Evolutionary conservation across 1,139 yeast genomes (phyloP).

Genomic region (Debaryomyces robertsiae): DNA sequence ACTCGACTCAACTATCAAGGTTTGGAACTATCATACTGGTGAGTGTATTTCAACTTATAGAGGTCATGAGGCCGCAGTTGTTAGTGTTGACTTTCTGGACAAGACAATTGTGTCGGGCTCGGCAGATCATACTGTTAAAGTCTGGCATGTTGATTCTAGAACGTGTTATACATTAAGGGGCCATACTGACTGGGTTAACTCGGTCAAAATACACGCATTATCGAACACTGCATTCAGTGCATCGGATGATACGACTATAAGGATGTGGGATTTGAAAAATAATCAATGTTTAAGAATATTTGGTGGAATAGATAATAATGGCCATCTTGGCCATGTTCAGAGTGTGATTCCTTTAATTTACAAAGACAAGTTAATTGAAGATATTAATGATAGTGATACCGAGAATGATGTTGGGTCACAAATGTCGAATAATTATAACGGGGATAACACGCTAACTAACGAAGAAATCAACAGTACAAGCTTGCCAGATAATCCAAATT

Average conservation of each 20-base stretch:
- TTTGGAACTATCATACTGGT: constrained; percentile 95
- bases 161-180: constrained; percentile 93
- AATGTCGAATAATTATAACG: constrained; percentile 2
- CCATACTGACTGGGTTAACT: constrained; percentile 88
- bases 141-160: constrained; percentile 94
- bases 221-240: constrained; percentile 83
- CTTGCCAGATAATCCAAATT: constrained; percentile 32
- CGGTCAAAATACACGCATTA: constrained; percentile 81
- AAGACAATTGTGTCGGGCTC: constrained; percentile 90
- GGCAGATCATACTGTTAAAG: constrained; percentile 87
- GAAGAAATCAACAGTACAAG: constrained; percentile 27
- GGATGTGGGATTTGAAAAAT: constrained; percentile 91
- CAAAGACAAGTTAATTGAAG: constrained; percentile 51
- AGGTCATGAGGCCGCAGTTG: constrained; percentile 76
- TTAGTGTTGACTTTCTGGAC: constrained; percentile 75
- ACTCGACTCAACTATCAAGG: constrained; percentile 85
- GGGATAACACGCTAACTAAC: constrained; percentile 9
- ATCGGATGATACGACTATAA: constrained; percentile 86
- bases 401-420: constrained; percentile 3
- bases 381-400: constrained; percentile 32
- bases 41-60: constrained; percentile 90
- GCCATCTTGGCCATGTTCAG: constrained; percentile 87
- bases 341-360: constrained; percentile 82
- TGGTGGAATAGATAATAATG: constrained; percentile 69
- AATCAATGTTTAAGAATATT: constrained; percentile 79